phyloP scores from a whole-genome alignment of 768 basidiomycete species.

The Suillus tomentosus region DNA sequence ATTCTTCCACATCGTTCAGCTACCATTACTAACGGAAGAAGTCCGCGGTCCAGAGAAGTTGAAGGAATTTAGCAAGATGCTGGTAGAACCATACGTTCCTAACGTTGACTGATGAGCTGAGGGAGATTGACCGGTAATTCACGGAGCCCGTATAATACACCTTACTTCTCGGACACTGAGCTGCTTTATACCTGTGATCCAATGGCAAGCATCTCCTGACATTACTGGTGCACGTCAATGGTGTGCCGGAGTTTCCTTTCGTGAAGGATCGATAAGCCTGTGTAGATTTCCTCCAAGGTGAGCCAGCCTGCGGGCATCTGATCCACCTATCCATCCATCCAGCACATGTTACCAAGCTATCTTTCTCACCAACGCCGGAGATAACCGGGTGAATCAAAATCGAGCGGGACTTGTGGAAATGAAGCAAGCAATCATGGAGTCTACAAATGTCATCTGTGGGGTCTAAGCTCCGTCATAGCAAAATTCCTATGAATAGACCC shows the following conservation, averaged over 20 bases:
- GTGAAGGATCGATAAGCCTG: background rate
- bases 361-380: background rate
- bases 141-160: constrained; percentile 1
- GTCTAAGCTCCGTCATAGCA: background rate
- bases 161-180: constrained; percentile 1
- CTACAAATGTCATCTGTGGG: background rate
- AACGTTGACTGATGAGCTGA: constrained; percentile 22
- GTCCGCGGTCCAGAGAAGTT: constrained; percentile 95
- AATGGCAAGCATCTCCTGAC: constrained; percentile 2
- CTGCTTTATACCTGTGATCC: constrained; percentile 6
- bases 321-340: background rate
- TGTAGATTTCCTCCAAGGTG: background rate
- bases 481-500: background rate
- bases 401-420: background rate
- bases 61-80: constrained; percentile 90
- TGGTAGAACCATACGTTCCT: constrained; percentile 78
- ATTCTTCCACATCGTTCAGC: constrained; percentile 95
- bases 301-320: background rate
- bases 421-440: background rate
- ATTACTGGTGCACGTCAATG: background rate
- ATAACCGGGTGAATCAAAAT: background rate
- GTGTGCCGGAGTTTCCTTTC: background rate
- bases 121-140: background rate
- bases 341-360: background rate
- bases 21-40: constrained; percentile 95